Conservation (phyloP, 805 yeast genomes). For the Saitoella complicata region DNA sequence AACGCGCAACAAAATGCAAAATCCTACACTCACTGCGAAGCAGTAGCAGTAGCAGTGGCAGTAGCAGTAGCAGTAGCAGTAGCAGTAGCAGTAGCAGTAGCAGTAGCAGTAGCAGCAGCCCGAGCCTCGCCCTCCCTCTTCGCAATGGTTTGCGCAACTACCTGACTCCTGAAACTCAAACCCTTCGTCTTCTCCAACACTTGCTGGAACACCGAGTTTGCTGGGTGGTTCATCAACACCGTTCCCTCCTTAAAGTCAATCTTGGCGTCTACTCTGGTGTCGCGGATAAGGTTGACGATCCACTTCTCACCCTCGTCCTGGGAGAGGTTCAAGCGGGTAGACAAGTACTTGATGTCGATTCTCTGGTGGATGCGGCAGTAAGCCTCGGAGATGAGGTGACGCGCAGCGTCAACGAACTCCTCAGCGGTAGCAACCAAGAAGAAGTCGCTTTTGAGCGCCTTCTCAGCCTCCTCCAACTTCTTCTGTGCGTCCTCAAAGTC, state of each 20-base stretch:
- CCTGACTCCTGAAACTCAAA: conserved; percentile 41
- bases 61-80: conserved; percentile 1
- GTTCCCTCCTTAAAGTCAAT: conserved; percentile 37
- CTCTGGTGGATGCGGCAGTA: conserved; percentile 38
- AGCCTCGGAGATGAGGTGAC: conserved; percentile 36
- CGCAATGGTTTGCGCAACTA: conserved; percentile 25
- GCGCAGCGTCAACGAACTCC: conserved; percentile 30
- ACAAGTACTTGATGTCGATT: conserved; percentile 31
- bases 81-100: background rate
- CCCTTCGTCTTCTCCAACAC: conserved; percentile 55
- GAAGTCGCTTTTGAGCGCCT: conserved; percentile 37
- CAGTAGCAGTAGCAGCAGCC: background rate
- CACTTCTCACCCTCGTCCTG: conserved; percentile 35
- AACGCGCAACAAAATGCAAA: too few relatives aligned
- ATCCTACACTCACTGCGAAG: background rate
- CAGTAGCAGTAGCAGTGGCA: background rate
- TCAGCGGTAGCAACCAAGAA: conserved; percentile 32
- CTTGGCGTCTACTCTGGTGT: conserved; percentile 36
- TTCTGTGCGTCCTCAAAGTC: conserved; percentile 39
- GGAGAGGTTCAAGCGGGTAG: conserved; percentile 29
- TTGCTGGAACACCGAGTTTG: conserved; percentile 45
- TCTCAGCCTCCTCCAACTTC: conserved; percentile 32
- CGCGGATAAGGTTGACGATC: conserved; percentile 34
- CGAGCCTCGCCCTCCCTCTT: background rate
- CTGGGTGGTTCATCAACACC: conserved; percentile 38